Evolutionary conservation across 257 asterid genomes (phyloP), one percentile per base, ranked within the genome.

Genomic region (Solanum pimpinellifolium): DNA sequence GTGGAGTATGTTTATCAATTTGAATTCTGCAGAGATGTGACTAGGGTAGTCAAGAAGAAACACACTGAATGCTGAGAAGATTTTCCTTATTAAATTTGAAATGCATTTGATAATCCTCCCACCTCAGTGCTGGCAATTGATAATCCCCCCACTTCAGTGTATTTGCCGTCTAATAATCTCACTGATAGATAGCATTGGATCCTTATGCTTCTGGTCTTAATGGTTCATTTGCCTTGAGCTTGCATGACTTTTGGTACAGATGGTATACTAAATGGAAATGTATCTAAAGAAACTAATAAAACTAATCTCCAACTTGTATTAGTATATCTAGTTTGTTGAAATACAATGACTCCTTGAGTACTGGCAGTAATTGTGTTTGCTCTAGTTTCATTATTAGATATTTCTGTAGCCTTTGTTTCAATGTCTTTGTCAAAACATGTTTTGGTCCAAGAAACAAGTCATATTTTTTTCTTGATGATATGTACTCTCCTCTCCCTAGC

Each of bases 361-460:
- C 81, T 73, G 97, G 92, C 74, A 70, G 69, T 2, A 23, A n/a
- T 5, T 70, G 18, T 83, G 27, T 42, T 82, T 76, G 27, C 16
- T 59, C 49, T 66, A 93, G 97, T 86, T 56, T 42, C 11, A 16
- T 29, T 31, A 96, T 13, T 91, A 82, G 97, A 93, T 88, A 94
- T 93, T 10, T 91, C n/a, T 70, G 96, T 49, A 16, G 37, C 87
- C 76, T 89, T 4, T 83, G 85, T 33, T 91, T 91, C 94, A 93
- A 83, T 11, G 92, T 94, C 90, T 46, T 89, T 65, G 98, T 96
- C 87, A 92, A 94, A 94, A 72, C 98, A 93, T 89, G 99, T 91
- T 87, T 97, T 97, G 98, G 88, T 90, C 93, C 83, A 95, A 90
- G 92, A 95, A 94, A 83, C 94, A 92, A 87, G 91, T 93, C 62